A percentile compares a stretch with the other conserved stretches of the same genome.
These are phyloP conservation scores for Saxophila tyrrhenica DNA, from an alignment of 495 filamentous ascomycete species.

Conservation along the genomic window DNA sequence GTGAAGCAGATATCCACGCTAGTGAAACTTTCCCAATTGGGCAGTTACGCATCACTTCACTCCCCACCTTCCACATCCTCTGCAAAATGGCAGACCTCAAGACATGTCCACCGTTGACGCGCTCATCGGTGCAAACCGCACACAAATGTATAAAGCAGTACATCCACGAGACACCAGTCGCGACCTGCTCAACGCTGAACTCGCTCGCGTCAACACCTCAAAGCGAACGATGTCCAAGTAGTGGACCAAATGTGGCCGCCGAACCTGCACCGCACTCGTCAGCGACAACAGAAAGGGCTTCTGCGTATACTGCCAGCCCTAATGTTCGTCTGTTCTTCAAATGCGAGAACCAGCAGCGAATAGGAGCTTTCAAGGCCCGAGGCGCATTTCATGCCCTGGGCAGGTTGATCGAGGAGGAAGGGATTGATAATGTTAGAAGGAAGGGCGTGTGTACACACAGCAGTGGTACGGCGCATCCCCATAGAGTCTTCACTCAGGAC, in stretches of 20 bases:
- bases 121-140: conserved; percentile 55
- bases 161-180: conserved; percentile 74
- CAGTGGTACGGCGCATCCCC: conserved; percentile 45
- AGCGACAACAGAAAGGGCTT: conserved; percentile 47
- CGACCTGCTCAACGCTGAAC: conserved; percentile 65
- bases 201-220: conserved; percentile 63
- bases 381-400: conserved; percentile 84
- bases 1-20: not conserved
- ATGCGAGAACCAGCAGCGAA: conserved; percentile 85
- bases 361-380: conserved; percentile 87
- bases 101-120: conserved; percentile 50
- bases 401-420: conserved; percentile 51
- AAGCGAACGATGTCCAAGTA: conserved; percentile 20
- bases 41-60: no score
- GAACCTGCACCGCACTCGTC: conserved; percentile 33
- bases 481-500: not conserved
- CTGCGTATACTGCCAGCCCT: conserved; percentile 34
- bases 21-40: not conserved
- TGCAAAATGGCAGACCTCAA: conserved; percentile 32
- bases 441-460: conserved; percentile 86
- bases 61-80: no score
- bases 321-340: conserved; percentile 80
- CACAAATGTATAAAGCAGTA: conserved; percentile 59
- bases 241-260: conserved; percentile 6
- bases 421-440: conserved; percentile 29